These are phyloP conservation scores for Aspergillus luchuensis DNA, from an alignment of 2,329 filamentous ascomycete genomes.

Conservation along the genomic window DNA sequence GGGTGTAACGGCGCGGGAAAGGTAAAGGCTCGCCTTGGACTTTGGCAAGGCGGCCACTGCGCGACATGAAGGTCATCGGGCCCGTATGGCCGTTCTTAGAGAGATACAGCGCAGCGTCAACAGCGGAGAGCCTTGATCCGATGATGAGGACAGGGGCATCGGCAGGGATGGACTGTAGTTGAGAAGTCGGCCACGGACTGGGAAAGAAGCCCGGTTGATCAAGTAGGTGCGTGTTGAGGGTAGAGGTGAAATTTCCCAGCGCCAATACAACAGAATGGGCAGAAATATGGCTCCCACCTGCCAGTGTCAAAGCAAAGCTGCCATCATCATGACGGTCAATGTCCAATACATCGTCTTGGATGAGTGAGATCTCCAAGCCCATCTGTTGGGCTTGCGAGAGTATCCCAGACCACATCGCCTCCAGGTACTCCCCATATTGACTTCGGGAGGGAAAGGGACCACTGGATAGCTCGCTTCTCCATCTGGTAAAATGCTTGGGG, in stretches of 20 bases:
- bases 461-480: conserved; percentile 6
- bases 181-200: conserved; percentile 15
- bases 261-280: conserved; percentile 10
- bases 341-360: conserved; percentile 10
- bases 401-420: conserved; percentile 8
- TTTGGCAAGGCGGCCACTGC: conserved; percentile 14
- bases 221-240: conserved; percentile 8
- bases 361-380: conserved; percentile 6
- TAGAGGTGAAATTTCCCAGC: conserved; percentile 11
- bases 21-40: conserved; percentile 12
- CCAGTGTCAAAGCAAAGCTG: conserved; percentile 4
- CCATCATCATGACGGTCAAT: conserved; percentile 11
- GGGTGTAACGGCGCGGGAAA: conserved; percentile 8
- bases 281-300: background rate
- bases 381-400: conserved; percentile 4
- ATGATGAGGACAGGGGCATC: conserved; percentile 13
- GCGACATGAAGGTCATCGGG: conserved; percentile 15
- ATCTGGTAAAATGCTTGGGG: conserved; percentile 11
- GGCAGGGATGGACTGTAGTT: conserved; percentile 5
- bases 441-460: conserved; percentile 11
- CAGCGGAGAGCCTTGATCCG: conserved; percentile 14
- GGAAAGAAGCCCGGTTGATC: conserved; percentile 12
- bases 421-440: conserved; percentile 14
- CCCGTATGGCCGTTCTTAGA: conserved; percentile 11
- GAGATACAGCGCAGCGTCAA: conserved; percentile 12